phyloP scores from a whole-genome alignment of 345 rosid species.

The Hibiscus syriacus region DNA sequence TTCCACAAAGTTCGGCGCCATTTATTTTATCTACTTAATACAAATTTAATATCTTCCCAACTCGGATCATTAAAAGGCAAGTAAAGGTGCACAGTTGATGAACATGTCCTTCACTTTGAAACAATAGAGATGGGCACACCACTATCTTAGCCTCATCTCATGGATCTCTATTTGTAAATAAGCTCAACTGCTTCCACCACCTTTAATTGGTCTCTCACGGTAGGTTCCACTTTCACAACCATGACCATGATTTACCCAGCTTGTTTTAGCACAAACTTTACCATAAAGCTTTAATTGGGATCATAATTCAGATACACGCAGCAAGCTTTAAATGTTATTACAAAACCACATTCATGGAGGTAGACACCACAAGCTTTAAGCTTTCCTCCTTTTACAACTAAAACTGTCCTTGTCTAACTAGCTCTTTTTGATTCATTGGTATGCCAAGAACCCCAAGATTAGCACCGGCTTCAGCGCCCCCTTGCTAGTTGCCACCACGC shows the following conservation, averaged over 20 bases:
- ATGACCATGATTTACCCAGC: neutral
- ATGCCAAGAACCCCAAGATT: constrained; percentile 10
- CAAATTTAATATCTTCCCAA: neutral
- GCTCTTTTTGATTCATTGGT: neutral
- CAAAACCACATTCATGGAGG: neutral
- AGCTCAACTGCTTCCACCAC: neutral
- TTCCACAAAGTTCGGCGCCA: too few relatives aligned
- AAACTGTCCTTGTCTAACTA: neutral
- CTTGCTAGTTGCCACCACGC: constrained; percentile 64
- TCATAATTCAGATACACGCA: neutral
- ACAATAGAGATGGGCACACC: neutral
- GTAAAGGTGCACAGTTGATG: neutral
- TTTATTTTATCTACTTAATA: neutral
- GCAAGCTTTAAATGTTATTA: neutral
- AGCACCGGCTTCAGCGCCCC: constrained; percentile 30
- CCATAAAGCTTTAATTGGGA: neutral
- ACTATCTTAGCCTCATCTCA: neutral
- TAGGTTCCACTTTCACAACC: neutral
- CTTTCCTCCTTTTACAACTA: neutral
- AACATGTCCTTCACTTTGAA: neutral
- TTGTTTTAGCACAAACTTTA: neutral
- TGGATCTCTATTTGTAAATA: neutral
- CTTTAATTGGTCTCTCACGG: neutral
- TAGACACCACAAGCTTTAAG: neutral
- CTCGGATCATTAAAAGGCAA: neutral